phyloP scores from a whole-genome alignment of 2,329 filamentous ascomycete genomes.

The Ascocoryne sarcoides region DNA sequence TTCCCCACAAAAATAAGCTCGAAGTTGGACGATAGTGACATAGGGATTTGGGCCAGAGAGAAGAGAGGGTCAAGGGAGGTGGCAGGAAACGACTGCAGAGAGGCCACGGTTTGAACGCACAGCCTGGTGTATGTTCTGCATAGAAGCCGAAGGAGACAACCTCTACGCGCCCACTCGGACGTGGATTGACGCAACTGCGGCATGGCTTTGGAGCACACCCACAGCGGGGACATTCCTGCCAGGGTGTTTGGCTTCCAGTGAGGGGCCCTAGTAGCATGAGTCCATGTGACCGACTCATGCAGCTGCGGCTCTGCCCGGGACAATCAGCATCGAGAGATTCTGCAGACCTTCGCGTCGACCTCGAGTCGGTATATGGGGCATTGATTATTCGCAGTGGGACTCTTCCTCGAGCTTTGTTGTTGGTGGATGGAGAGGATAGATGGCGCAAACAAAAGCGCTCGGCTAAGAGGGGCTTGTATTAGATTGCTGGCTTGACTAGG shows the following conservation, averaged over 20 bases:
- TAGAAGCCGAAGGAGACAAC: not conserved
- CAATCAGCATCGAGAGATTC: not conserved
- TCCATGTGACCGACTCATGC: not conserved
- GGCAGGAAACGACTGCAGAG: too few relatives aligned
- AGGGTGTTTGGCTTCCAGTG: not conserved
- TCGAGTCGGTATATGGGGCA: too few relatives aligned
- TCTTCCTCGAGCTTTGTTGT: too few relatives aligned
- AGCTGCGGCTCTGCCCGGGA: constrained; percentile 1
- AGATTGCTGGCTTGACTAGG: too few relatives aligned
- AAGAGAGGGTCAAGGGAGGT: too few relatives aligned
- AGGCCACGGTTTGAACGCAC: too few relatives aligned
- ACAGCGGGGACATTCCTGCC: not conserved
- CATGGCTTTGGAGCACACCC: not conserved
- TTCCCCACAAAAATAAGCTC: not conserved
- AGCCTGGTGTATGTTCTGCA: not conserved
- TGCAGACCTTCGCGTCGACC: not conserved
- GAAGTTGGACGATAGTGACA: not conserved
- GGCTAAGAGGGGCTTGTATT: too few relatives aligned
- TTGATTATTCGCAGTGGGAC: too few relatives aligned
- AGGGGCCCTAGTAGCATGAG: too few relatives aligned
- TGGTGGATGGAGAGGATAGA: too few relatives aligned
- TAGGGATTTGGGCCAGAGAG: too few relatives aligned
- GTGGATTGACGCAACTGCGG: not conserved
- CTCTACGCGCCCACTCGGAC: not conserved
- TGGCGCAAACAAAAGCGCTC: too few relatives aligned